Percentiles rank a stretch among this genome's conserved stretches.
Evolutionary conservation across 164 flowering plant genomes (phyloP).

Genomic region (Taxillus chinensis): DNA sequence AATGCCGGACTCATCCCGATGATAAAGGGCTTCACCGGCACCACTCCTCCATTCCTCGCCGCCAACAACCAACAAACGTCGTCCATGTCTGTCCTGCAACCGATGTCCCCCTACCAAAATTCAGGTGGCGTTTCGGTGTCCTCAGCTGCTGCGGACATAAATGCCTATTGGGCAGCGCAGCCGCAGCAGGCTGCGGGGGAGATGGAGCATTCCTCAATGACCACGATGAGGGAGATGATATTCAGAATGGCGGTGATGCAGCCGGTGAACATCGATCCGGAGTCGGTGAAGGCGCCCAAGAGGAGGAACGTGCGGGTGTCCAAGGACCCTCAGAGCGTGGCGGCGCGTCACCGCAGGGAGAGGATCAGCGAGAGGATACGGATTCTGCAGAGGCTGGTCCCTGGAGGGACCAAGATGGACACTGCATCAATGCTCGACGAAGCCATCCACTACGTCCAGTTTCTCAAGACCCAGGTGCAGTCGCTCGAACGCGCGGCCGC

Average conservation of each 20-base stretch:
- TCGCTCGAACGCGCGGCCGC: constrained; percentile 36
- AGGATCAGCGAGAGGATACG: constrained; percentile 54
- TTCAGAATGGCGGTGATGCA: constrained; percentile 57
- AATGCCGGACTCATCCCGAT: no score
- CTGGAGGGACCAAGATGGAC: constrained; percentile 63
- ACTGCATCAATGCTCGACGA: constrained; percentile 64
- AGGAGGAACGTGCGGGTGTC: constrained; percentile 55
- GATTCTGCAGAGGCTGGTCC: constrained; percentile 54
- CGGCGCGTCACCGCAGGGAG: constrained; percentile 51
- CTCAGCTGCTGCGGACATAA: no score
- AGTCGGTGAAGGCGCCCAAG: constrained; percentile 51
- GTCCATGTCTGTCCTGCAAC: no score
- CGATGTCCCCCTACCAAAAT: no score
- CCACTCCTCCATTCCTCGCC: no score
- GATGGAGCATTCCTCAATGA: constrained; percentile 29
- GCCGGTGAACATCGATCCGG: constrained; percentile 58
- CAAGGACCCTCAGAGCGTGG: constrained; percentile 56
- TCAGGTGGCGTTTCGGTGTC: no score
- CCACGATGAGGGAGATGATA: constrained; percentile 56
- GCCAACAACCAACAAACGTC: no score
- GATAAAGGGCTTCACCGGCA: no score
- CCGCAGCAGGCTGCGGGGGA: background rate
- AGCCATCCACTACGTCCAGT: constrained; percentile 54
- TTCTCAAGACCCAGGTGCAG: constrained; percentile 47
- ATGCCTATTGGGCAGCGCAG: no score